A percentile compares a stretch with the other conserved stretches of the same genome.
These are phyloP conservation scores for Pisolithus thermaeus DNA, from an alignment of 1,284 basidiomycete species.

Conservation along the genomic window DNA sequence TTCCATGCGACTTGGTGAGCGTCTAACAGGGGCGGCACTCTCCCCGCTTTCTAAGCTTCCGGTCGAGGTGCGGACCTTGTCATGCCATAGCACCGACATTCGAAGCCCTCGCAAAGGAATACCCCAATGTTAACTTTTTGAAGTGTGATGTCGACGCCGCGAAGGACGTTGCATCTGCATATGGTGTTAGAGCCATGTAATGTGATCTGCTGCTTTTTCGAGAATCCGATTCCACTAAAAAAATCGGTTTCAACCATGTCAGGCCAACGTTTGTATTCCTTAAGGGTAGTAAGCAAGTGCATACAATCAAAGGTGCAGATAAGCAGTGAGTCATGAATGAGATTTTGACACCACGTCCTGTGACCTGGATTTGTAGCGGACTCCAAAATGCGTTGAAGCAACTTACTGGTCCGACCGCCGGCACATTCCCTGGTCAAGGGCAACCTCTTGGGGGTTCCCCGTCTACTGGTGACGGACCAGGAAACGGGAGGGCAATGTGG, in stretches of 20 bases:
- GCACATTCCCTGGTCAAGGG: constrained; percentile 62
- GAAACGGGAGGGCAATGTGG: constrained; percentile 28
- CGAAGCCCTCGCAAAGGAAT: constrained; percentile 61
- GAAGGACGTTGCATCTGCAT: constrained; percentile 54
- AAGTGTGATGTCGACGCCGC: constrained; percentile 77
- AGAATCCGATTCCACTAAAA: constrained; percentile 5
- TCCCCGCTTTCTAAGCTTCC: constrained; percentile 8
- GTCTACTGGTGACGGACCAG: constrained; percentile 26
- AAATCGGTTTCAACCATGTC: neutral
- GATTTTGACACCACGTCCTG: neutral
- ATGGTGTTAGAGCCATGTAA: constrained; percentile 63
- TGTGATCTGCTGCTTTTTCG: constrained; percentile 13
- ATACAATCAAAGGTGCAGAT: constrained; percentile 65
- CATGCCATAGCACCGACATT: constrained; percentile 71
- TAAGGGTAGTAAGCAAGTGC: constrained; percentile 60
- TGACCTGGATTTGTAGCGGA: constrained; percentile 34
- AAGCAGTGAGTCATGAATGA: constrained; percentile 41
- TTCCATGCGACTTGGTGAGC: constrained; percentile 74
- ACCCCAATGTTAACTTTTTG: constrained; percentile 65
- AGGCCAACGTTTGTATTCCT: constrained; percentile 81
- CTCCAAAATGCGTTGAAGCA: constrained; percentile 56
- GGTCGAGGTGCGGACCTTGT: constrained; percentile 72
- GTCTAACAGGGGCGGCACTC: neutral
- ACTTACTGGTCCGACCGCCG: constrained; percentile 31
- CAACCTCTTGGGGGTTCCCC: constrained; percentile 57